Evolutionary conservation across 441 rosid genomes (phyloP), one percentile per base, ranked within the genome.

Genomic region (Euphorbia celastroides): DNA sequence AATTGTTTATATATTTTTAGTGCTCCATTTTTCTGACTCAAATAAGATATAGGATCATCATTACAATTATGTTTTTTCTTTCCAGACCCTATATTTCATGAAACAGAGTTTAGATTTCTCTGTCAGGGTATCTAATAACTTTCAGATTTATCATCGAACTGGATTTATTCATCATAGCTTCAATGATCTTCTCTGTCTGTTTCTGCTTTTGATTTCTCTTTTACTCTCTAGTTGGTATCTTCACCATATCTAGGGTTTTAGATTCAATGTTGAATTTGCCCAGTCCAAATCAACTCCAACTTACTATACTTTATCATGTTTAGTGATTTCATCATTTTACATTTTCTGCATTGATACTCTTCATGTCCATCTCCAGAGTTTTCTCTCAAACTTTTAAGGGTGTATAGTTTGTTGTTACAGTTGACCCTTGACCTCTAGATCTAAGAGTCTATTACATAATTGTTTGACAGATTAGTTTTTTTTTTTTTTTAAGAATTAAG

Each of bases 151-250:
- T 79, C 82, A 82, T 85, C 73, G 77, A 55, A 70, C 74, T 74
- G 66, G 60, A 62, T 74, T 71, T 66, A 56, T 63, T 82, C 85
- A 82, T 85, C 67, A 81, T 83, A 80, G 72, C 78, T 73, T 76
- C 51, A 76, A 70, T 80, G 71, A 76, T 81, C 85, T 79, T 83
- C 77, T 69, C 67, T 75, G 84, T 81, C 83, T 16, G 68, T 76
- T 79, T 82, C 83, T 79, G 72, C 1, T 9, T 3, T 38, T 38
- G 12, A n/a, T n/a, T n/a, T 25, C 54, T 42, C 51, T 38, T 61
- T 64, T 34, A 14, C 72, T 3, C 66, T 20, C 57, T 69, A 61
- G 55, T 62, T 57, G 69, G 64, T 68, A 62, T 61, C 60, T 34
- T 30, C 57, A 28, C 20, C 60, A 27, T 48, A 42, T 16, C 69